phyloP scores from a whole-genome alignment of 169 alveolate genomes.

The Cryptosporidium viatorum region DNA sequence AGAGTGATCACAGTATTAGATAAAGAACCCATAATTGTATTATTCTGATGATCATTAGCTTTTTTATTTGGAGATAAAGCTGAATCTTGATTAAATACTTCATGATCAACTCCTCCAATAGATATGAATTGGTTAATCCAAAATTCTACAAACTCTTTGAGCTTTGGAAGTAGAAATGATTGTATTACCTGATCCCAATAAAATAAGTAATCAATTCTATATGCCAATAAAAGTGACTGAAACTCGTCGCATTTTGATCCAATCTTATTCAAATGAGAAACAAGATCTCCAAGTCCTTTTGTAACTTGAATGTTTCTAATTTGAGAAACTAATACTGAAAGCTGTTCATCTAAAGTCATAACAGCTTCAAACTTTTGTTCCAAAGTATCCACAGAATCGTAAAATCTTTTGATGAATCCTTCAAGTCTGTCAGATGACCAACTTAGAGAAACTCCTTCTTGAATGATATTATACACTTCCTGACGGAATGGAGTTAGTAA shows the following conservation, averaged over 20 bases:
- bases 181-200: conserved; percentile 64
- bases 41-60: not conserved
- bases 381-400: conserved; percentile 78
- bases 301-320: conserved; percentile 33
- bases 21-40: not conserved
- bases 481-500: conserved; percentile 43
- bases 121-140: conserved; percentile 51
- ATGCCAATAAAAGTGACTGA: conserved; percentile 28
- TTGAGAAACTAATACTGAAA: conserved; percentile 46
- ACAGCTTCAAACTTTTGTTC: conserved; percentile 82
- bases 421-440: conserved; percentile 82
- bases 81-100: not conserved
- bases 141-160: conserved; percentile 28
- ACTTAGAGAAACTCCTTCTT: conserved; percentile 79
- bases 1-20: conserved; percentile 6
- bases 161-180: conserved; percentile 42
- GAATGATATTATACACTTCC: conserved; percentile 75
- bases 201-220: conserved; percentile 36
- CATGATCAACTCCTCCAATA: not conserved
- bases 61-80: not conserved
- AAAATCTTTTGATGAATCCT: conserved; percentile 77
- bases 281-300: conserved; percentile 49
- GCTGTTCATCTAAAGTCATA: conserved; percentile 56
- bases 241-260: conserved; percentile 5
- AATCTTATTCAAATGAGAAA: conserved; percentile 19